phyloP scores from a whole-genome alignment of 805 yeast species.

The Monosporozyma unispora region DNA sequence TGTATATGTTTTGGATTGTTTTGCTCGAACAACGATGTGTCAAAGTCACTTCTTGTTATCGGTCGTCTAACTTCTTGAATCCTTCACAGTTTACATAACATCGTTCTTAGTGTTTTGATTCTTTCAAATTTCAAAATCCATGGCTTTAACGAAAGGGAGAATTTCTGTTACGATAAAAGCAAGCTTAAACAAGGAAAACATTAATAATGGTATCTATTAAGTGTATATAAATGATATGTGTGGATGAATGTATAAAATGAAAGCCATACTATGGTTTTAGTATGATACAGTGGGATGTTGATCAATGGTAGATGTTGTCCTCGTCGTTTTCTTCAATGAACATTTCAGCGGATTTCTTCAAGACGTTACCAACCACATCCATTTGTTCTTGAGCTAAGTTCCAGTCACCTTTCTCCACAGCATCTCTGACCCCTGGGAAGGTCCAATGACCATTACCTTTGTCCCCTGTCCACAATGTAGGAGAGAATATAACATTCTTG shows the following conservation, averaged over 20 bases:
- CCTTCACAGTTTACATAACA: too few relatives aligned
- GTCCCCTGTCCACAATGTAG: conserved; percentile 45
- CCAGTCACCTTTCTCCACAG: conserved; percentile 42
- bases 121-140: not conserved
- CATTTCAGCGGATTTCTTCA: conserved; percentile 26
- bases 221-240: not conserved
- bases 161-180: too few relatives aligned
- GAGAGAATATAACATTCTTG: conserved; percentile 61
- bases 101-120: not conserved
- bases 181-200: too few relatives aligned
- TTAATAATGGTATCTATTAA: not conserved
- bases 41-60: not conserved
- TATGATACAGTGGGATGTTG: not conserved
- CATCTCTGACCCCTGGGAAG: conserved; percentile 73
- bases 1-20: not conserved
- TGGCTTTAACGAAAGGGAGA: too few relatives aligned
- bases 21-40: not conserved
- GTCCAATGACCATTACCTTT: conserved; percentile 34
- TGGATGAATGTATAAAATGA: not conserved
- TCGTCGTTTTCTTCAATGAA: conserved; percentile 26
- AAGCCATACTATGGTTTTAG: not conserved
- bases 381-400: conserved; percentile 47
- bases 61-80: too few relatives aligned
- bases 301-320: not conserved
- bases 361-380: conserved; percentile 32